Evolutionary conservation across 73 alveolate species (phyloP).

Genomic region (Tetrahymena borealis): DNA sequence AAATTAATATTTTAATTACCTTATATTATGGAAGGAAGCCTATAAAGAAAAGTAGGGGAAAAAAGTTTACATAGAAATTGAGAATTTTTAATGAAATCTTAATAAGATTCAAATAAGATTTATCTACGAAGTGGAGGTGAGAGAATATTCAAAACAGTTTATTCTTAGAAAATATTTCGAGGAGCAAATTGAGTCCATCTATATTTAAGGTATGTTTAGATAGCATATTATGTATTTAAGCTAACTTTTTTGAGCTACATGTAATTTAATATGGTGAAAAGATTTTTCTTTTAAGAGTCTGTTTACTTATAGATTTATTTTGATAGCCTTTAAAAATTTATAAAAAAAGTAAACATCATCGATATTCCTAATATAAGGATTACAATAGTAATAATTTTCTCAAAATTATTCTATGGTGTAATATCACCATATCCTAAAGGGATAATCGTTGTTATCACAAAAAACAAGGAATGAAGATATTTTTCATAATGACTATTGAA

Average conservation of each 20-base stretch:
- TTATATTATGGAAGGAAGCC: background rate
- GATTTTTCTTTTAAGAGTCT: background rate
- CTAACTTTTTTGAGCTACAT: background rate
- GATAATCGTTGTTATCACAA: background rate
- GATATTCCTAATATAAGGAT: background rate
- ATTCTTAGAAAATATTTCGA: background rate
- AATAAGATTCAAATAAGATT: background rate
- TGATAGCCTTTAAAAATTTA: background rate
- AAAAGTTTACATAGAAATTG: background rate
- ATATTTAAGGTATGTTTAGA: background rate
- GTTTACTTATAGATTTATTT: background rate
- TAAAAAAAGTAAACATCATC: background rate
- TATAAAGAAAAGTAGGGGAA: background rate
- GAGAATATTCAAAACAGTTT: background rate
- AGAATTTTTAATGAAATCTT: background rate
- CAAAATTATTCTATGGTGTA: background rate
- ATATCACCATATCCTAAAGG: background rate
- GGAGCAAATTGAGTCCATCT: background rate
- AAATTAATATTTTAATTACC: background rate
- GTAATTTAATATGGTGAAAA: background rate
- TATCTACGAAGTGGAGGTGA: background rate
- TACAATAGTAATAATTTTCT: background rate
- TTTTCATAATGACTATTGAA: background rate
- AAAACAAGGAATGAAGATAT: background rate
- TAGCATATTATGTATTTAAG: background rate